A percentile compares a stretch with the other conserved stretches of the same genome.
These are phyloP conservation scores for Xylariaceae sp. DNA, from an alignment of 2,329 filamentous ascomycete genomes.

Conservation along the genomic window DNA sequence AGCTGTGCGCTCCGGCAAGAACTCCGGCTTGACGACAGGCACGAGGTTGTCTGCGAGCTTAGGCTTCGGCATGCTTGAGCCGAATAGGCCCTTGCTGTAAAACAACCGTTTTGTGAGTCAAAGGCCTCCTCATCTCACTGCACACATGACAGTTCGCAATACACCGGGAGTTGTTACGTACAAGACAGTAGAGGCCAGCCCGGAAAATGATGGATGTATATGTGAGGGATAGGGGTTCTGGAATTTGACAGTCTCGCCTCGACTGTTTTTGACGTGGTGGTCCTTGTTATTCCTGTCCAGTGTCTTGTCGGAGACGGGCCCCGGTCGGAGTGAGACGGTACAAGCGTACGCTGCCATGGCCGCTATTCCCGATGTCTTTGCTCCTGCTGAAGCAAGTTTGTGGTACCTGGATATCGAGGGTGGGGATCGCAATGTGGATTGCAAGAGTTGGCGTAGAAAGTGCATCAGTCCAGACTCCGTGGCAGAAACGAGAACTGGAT, in stretches of 20 bases:
- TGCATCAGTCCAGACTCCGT: slow-evolving; percentile 4
- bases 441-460: slow-evolving; percentile 6
- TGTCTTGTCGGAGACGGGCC: slow-evolving; percentile 31
- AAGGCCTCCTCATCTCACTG: background rate
- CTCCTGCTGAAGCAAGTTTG: slow-evolving; percentile 18
- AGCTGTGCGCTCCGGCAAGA: slow-evolving; percentile 56
- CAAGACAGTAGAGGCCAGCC: slow-evolving; percentile 12
- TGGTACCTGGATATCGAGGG: slow-evolving; percentile 10
- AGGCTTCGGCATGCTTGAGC: slow-evolving; percentile 53
- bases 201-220: slow-evolving; percentile 8
- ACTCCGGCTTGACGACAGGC: slow-evolving; percentile 59
- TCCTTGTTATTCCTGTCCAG: slow-evolving; percentile 40
- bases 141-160: background rate
- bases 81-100: slow-evolving; percentile 28
- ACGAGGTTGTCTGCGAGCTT: slow-evolving; percentile 53
- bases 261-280: slow-evolving; percentile 41
- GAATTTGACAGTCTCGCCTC: slow-evolving; percentile 40
- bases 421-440: slow-evolving; percentile 5
- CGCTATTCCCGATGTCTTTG: slow-evolving; percentile 15
- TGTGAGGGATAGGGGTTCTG: slow-evolving; percentile 48
- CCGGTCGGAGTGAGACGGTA: slow-evolving; percentile 23
- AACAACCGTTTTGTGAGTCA: background rate
- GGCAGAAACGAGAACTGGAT: background rate
- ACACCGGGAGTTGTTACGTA: slow-evolving; percentile 7
- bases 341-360: slow-evolving; percentile 24